phyloP scores from a whole-genome alignment of 2,329 filamentous ascomycete species.

The Colletotrichum tropicale region DNA sequence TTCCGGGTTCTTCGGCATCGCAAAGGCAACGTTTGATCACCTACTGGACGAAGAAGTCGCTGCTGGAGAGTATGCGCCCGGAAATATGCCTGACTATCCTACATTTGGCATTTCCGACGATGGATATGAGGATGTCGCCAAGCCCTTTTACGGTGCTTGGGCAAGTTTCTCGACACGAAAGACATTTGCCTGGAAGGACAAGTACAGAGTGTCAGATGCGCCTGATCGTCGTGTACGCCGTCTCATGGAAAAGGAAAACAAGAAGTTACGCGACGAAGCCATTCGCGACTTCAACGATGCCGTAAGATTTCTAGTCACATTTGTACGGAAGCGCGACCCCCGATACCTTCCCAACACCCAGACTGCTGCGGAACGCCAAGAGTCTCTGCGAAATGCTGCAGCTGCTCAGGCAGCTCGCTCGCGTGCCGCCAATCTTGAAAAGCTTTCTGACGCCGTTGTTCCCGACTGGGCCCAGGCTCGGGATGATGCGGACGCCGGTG shows the following conservation, averaged over 20 bases:
- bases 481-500: conserved; percentile 44
- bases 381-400: conserved; percentile 76
- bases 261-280: conserved; percentile 79
- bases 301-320: conserved; percentile 83
- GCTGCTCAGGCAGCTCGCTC: conserved; percentile 85
- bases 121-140: conserved; percentile 76
- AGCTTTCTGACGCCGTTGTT: conserved; percentile 66
- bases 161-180: conserved; percentile 82
- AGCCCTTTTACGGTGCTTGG: conserved; percentile 84
- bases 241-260: conserved; percentile 95
- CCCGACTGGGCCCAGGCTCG: conserved; percentile 77
- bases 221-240: conserved; percentile 84
- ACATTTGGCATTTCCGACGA: conserved; percentile 82
- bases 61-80: conserved; percentile 72
- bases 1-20: conserved; percentile 82
- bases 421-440: conserved; percentile 80
- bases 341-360: conserved; percentile 80
- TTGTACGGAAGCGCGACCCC: conserved; percentile 90
- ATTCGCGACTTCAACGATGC: conserved; percentile 91
- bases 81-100: conserved; percentile 72
- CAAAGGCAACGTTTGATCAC: conserved; percentile 78
- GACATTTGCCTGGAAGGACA: conserved; percentile 87
- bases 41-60: conserved; percentile 81
- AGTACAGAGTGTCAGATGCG: conserved; percentile 82
- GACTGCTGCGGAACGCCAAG: conserved; percentile 81